phyloP scores from a whole-genome alignment of 345 rosid species.

The Brassica napus region DNA sequence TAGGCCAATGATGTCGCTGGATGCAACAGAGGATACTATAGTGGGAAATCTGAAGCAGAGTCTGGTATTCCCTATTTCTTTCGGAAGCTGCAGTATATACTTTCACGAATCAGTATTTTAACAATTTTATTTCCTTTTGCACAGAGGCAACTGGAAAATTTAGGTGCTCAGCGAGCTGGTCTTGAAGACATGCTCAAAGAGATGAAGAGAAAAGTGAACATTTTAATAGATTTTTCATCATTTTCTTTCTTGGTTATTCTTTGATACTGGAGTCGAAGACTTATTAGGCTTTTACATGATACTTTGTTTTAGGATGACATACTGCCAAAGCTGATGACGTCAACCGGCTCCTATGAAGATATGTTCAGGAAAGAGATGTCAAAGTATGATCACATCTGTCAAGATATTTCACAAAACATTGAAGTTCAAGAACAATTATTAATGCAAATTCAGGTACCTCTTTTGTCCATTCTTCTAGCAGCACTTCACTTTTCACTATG shows the following conservation, averaged over 20 bases:
- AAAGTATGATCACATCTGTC: conserved; percentile 82
- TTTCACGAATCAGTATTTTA: conserved; percentile 1
- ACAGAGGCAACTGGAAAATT: conserved; percentile 95
- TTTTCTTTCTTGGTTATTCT: conserved; percentile 12
- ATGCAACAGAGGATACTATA: conserved; percentile 94
- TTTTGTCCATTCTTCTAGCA: conserved; percentile 3
- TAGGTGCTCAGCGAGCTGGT: conserved; percentile 97
- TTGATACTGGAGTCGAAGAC: conserved; percentile 13
- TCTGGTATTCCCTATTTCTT: conserved; percentile 57
- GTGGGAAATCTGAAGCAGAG: conserved; percentile 90
- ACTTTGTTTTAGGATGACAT: conserved; percentile 79
- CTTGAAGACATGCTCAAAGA: conserved; percentile 99
- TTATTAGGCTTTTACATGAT: conserved; percentile 20
- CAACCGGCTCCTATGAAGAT: conserved; percentile 85
- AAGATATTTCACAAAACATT: conserved; percentile 84
- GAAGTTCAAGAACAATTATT: conserved; percentile 87
- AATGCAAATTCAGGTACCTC: conserved; percentile 87
- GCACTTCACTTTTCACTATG: conserved; percentile 7
- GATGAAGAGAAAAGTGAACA: conserved; percentile 89
- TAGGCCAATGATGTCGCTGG: conserved; percentile 92
- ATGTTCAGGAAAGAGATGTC: conserved; percentile 91
- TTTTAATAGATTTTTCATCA: conserved; percentile 5
- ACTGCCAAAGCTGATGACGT: conserved; percentile 93
- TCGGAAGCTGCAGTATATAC: conserved; percentile 8
- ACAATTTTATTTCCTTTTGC: conserved; percentile 25